These are phyloP conservation scores for Lactarius akahatsu DNA, from an alignment of 768 basidiomycete genomes.

Conservation along the genomic window DNA sequence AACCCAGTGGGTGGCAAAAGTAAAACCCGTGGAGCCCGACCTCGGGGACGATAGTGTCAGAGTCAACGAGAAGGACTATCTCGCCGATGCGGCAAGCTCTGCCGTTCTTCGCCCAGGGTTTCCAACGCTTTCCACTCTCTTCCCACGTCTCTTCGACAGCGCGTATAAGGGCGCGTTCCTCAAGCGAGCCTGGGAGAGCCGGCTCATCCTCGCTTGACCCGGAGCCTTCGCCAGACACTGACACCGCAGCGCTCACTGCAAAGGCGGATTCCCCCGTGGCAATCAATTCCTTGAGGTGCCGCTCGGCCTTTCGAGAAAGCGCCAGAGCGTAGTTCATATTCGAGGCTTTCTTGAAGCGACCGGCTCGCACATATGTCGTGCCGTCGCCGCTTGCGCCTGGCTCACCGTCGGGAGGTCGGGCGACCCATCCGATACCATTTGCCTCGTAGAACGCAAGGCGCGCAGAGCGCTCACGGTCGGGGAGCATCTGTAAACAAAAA, in stretches of 20 bases:
- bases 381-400: conserved; percentile 37
- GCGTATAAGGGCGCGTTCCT: conserved; percentile 50
- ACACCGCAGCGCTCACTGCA: conserved; percentile 31
- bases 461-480: conserved; percentile 45
- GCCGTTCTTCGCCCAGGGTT: conserved; percentile 40
- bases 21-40: conserved; percentile 18
- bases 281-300: conserved; percentile 36
- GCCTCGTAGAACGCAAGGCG: conserved; percentile 55
- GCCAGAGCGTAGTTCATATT: conserved; percentile 50
- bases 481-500: conserved; percentile 35
- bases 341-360: conserved; percentile 50
- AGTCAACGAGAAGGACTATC: conserved; percentile 51
- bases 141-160: conserved; percentile 54
- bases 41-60: conserved; percentile 51
- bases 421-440: conserved; percentile 59
- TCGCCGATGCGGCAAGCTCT: conserved; percentile 45
- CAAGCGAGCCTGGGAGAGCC: conserved; percentile 41
- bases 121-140: conserved; percentile 35
- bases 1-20: conserved; percentile 4
- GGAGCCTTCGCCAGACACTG: conserved; percentile 32
- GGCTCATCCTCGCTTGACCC: conserved; percentile 29
- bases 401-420: conserved; percentile 53
- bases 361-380: conserved; percentile 45
- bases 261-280: conserved; percentile 8
- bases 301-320: conserved; percentile 38